These are phyloP conservation scores for Polygonum aviculare DNA, from an alignment of 148 eudicot genomes.

Conservation along the genomic window DNA sequence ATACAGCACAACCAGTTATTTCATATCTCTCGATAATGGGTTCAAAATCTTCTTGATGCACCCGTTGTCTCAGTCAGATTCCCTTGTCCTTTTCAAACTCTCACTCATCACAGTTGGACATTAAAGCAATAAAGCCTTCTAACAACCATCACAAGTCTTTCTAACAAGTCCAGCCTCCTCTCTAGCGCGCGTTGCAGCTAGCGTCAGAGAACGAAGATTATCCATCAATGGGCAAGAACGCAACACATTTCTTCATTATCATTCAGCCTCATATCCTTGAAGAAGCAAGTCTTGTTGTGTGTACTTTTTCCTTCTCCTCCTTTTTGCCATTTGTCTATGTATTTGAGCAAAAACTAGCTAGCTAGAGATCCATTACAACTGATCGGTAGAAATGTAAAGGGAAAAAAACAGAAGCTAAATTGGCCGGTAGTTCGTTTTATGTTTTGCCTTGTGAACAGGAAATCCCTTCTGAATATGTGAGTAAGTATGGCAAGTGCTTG, in stretches of 20 bases:
- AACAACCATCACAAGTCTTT: too few relatives aligned
- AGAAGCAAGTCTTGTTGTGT: slow-evolving; percentile 1
- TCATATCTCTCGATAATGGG: too few relatives aligned
- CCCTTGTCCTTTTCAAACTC: too few relatives aligned
- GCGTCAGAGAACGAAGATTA: not conserved
- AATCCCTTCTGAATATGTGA: not conserved
- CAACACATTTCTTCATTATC: not conserved
- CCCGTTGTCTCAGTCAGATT: too few relatives aligned
- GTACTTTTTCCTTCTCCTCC: not conserved
- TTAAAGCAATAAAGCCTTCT: too few relatives aligned
- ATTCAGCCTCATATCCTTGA: not conserved
- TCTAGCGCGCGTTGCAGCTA: too few relatives aligned
- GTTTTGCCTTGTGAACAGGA: not conserved
- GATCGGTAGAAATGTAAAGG: too few relatives aligned
- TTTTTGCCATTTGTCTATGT: not conserved
- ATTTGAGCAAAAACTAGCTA: not conserved
- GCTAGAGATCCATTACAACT: not conserved
- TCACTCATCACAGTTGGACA: too few relatives aligned
- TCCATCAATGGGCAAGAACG: not conserved
- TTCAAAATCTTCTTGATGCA: too few relatives aligned
- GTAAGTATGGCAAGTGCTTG: not conserved
- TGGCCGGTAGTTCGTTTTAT: not conserved
- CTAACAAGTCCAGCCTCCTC: too few relatives aligned
- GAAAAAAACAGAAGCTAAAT: too few relatives aligned
- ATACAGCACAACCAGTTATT: too few relatives aligned